Evolutionary conservation across 2,329 filamentous ascomycete species (phyloP).

Genomic region (Aspergillus sp.): DNA sequence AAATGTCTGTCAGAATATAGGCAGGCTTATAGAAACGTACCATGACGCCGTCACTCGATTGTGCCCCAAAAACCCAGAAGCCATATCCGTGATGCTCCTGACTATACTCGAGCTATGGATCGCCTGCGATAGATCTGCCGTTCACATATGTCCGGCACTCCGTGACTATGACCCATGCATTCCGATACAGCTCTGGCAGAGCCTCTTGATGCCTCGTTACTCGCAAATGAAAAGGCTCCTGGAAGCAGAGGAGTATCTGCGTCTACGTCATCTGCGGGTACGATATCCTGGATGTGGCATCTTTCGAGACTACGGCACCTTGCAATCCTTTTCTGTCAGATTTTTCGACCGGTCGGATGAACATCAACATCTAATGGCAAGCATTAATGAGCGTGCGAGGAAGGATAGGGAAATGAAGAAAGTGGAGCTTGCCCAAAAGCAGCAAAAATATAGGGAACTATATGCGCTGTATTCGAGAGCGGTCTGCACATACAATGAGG

Average conservation of each 20-base stretch:
- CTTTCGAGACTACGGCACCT: slow-evolving; percentile 38
- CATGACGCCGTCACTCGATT: no score
- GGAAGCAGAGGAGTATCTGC: slow-evolving; percentile 51
- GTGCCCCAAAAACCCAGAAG: slow-evolving; percentile 39
- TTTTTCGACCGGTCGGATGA: slow-evolving; percentile 47
- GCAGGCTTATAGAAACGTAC: no score
- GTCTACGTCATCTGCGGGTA: slow-evolving; percentile 22
- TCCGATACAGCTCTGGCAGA: slow-evolving; percentile 21
- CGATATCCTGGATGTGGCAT: slow-evolving; percentile 27
- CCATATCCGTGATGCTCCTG: slow-evolving; percentile 56
- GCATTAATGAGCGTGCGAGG: slow-evolving; percentile 41
- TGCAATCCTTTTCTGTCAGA: slow-evolving; percentile 47
- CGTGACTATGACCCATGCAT: slow-evolving; percentile 50
- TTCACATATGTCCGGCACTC: slow-evolving; percentile 42
- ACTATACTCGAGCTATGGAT: slow-evolving; percentile 60
- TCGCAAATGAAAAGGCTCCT: slow-evolving; percentile 23
- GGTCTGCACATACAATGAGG: slow-evolving; percentile 8
- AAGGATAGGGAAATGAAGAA: slow-evolving; percentile 25
- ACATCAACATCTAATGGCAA: slow-evolving; percentile 37
- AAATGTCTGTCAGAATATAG: no score
- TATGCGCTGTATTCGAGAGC: slow-evolving; percentile 10
- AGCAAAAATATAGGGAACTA: slow-evolving; percentile 29
- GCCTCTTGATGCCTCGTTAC: slow-evolving; percentile 21
- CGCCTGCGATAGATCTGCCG: slow-evolving; percentile 52
- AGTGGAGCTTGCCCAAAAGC: slow-evolving; percentile 17